phyloP scores from a whole-genome alignment of 129 eudicot species.

The Centaurea solstitialis region DNA sequence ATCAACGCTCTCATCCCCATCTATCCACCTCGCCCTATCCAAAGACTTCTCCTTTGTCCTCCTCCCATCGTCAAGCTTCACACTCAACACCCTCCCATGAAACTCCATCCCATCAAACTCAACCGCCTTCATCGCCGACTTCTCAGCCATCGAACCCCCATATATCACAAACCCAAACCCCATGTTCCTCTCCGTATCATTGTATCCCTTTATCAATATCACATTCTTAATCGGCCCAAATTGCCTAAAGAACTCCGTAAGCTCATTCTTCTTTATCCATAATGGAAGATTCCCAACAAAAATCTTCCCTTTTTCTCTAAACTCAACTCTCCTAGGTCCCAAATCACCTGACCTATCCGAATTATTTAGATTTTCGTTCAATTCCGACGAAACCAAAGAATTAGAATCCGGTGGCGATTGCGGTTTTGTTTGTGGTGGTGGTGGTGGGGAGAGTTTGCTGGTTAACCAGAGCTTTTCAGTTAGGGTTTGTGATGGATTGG shows the following conservation, averaged over 20 bases:
- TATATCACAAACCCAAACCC: conserved; percentile 91
- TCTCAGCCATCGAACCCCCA: conserved; percentile 61
- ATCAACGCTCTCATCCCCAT: conserved; percentile 49
- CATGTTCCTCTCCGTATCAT: conserved; percentile 65
- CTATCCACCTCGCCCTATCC: conserved; percentile 71
- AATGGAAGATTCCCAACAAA: conserved; percentile 85
- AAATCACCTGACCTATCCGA: conserved; percentile 7
- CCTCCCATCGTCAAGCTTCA: conserved; percentile 90
- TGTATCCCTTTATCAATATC: conserved; percentile 71
- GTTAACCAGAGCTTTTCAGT: conserved; percentile 83
- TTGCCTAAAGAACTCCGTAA: conserved; percentile 77
- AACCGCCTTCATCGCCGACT: conserved; percentile 79
- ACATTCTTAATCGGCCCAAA: conserved; percentile 84
- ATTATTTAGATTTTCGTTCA: neutral
- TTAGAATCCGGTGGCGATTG: conserved; percentile 19
- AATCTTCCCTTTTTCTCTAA: conserved; percentile 70
- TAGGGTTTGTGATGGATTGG: conserved; percentile 38
- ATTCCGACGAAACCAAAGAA: neutral
- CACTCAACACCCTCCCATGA: conserved; percentile 82
- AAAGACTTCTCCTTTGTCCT: conserved; percentile 53
- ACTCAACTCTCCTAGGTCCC: conserved; percentile 30
- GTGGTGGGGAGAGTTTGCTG: conserved; percentile 84
- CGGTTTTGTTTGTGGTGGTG: conserved; percentile 34
- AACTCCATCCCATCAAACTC: conserved; percentile 96
- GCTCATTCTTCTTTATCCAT: conserved; percentile 76